phyloP scores from a whole-genome alignment of 306 rosid species.

The Cucurbita ficifolia region DNA sequence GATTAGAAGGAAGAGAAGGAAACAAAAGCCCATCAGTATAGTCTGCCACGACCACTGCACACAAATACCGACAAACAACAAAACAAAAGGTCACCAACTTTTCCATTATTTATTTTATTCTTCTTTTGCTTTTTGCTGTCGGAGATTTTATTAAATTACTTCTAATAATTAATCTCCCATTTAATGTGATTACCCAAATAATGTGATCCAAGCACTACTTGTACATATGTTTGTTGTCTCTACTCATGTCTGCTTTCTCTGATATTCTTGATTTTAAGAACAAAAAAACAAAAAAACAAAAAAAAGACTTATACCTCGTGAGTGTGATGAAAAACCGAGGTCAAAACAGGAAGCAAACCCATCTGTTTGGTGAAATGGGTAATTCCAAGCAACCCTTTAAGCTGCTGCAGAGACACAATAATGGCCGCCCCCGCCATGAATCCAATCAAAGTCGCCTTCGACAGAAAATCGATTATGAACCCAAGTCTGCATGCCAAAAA shows the following conservation, averaged over 20 bases:
- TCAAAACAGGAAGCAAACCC: constrained; percentile 63
- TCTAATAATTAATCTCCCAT: too few relatives aligned
- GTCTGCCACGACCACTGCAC: constrained; percentile 99
- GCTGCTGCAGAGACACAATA: constrained; percentile 84
- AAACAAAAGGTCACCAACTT: too few relatives aligned
- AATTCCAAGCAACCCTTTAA: constrained; percentile 79
- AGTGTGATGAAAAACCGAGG: constrained; percentile 47
- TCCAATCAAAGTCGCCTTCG: constrained; percentile 80
- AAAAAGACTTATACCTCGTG: constrained; percentile 35
- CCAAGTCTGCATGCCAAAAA: constrained; percentile 47
- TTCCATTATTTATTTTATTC: not conserved
- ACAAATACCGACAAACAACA: not conserved
- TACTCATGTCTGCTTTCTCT: not conserved
- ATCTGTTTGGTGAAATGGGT: constrained; percentile 60
- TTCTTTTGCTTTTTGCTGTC: not conserved
- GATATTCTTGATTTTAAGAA: not conserved
- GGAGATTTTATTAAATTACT: not conserved
- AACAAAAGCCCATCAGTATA: constrained; percentile 75
- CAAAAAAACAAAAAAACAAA: not conserved
- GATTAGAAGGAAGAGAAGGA: constrained; percentile 51
- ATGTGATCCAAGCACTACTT: too few relatives aligned
- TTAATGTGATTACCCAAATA: too few relatives aligned
- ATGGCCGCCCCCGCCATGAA: constrained; percentile 98
- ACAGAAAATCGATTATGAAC: constrained; percentile 77
- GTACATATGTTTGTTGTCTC: not conserved